A percentile compares a stretch with the other conserved stretches of the same genome.
These are phyloP conservation scores for Yarrowia porcina DNA, from an alignment of 805 yeast species.

Conservation along the genomic window DNA sequence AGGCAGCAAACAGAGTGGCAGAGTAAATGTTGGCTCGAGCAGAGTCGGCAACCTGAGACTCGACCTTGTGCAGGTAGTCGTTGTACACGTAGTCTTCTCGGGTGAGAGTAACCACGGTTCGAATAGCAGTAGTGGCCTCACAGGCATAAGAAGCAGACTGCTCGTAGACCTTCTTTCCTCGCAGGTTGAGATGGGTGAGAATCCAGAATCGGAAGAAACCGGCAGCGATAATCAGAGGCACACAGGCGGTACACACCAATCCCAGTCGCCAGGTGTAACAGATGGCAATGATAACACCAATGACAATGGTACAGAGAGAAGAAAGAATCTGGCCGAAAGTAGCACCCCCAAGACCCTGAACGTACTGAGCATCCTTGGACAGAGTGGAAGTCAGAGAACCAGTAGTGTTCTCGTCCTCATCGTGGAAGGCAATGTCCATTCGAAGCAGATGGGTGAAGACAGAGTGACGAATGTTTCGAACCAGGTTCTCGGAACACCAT, in stretches of 20 bases:
- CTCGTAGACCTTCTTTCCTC: slow-evolving; percentile 41
- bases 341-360: slow-evolving; percentile 43
- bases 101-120: slow-evolving; percentile 44
- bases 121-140: slow-evolving; percentile 41
- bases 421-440: slow-evolving; percentile 42
- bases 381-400: slow-evolving; percentile 41
- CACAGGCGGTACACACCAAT: slow-evolving; percentile 42
- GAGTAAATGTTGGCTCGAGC: slow-evolving; percentile 35
- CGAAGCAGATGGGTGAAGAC: slow-evolving; percentile 39
- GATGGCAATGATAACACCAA: slow-evolving; percentile 42
- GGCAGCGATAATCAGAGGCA: slow-evolving; percentile 41
- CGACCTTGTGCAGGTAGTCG: slow-evolving; percentile 35
- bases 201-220: slow-evolving; percentile 42
- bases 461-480: slow-evolving; percentile 37
- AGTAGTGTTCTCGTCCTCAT: slow-evolving; percentile 39
- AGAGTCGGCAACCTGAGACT: slow-evolving; percentile 36
- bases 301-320: slow-evolving; percentile 40
- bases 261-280: slow-evolving; percentile 43
- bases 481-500: slow-evolving; percentile 37
- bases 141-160: slow-evolving; percentile 43
- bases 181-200: slow-evolving; percentile 37
- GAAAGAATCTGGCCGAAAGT: slow-evolving; percentile 42
- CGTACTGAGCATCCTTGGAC: slow-evolving; percentile 43
- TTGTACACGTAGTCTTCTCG: slow-evolving; percentile 41
- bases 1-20: slow-evolving; percentile 40